Conservation (phyloP, 495 filamentous ascomycete species). For the Xanthoparmelia taractica region DNA sequence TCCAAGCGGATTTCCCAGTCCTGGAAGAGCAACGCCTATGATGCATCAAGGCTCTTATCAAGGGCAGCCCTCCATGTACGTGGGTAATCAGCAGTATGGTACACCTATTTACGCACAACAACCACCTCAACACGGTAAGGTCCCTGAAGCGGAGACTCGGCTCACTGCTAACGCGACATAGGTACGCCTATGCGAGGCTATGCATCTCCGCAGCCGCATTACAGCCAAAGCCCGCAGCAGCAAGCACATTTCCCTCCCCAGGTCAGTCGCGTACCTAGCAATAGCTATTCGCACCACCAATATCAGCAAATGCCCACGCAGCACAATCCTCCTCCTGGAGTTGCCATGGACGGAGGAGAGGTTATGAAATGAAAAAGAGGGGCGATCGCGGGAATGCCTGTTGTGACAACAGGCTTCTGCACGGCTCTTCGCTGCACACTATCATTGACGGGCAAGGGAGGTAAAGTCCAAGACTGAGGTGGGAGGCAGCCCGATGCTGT, state of each 20-base stretch:
- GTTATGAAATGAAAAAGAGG: constrained; percentile 46
- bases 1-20: constrained; percentile 76
- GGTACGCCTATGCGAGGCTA: constrained; percentile 55
- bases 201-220: constrained; percentile 52
- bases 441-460: background rate
- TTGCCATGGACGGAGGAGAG: constrained; percentile 43
- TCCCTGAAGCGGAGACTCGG: constrained; percentile 15
- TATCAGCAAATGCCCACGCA: constrained; percentile 39
- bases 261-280: constrained; percentile 52
- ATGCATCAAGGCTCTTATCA: constrained; percentile 75
- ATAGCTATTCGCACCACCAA: constrained; percentile 50
- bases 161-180: constrained; percentile 34
- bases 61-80: constrained; percentile 59
- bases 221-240: constrained; percentile 58
- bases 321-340: constrained; percentile 36
- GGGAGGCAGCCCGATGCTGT: constrained; percentile 2
- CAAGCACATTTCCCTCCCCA: constrained; percentile 56
- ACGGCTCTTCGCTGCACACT: constrained; percentile 13
- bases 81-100: constrained; percentile 60
- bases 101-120: constrained; percentile 61
- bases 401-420: constrained; percentile 13
- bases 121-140: constrained; percentile 59
- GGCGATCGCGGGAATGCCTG: constrained; percentile 11
- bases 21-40: constrained; percentile 66
- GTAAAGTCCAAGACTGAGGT: constrained; percentile 7